phyloP scores from a whole-genome alignment of 192 early-diverging fungal genomes.

The Glomus cerebriforme region DNA sequence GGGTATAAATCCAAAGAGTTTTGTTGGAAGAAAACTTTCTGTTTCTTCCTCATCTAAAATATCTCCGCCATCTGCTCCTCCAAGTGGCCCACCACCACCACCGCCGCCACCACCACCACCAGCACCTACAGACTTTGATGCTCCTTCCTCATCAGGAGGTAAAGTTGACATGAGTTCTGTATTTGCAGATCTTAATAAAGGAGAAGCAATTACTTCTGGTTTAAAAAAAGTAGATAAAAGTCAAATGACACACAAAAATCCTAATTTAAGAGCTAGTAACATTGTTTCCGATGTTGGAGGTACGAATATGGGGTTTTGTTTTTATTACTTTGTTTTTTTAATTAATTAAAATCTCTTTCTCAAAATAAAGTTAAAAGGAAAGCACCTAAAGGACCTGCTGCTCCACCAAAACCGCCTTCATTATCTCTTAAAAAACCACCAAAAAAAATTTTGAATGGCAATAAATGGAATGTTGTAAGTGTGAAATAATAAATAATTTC shows the following conservation, averaged over 20 bases:
- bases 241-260: constrained; percentile 99
- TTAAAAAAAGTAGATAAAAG: constrained; percentile 92
- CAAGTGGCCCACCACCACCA: constrained; percentile 45
- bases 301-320: background rate
- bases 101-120: constrained; percentile 41
- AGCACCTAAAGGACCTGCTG: constrained; percentile 43
- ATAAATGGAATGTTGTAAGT: constrained; percentile 85
- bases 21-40: constrained; percentile 38
- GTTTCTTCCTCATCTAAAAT: constrained; percentile 46
- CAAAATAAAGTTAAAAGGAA: constrained; percentile 38
- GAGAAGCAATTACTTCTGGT: constrained; percentile 68
- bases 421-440: constrained; percentile 72
- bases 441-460: constrained; percentile 79
- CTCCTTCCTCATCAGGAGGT: constrained; percentile 25
- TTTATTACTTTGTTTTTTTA: constrained; percentile 35
- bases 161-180: constrained; percentile 59
- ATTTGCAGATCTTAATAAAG: constrained; percentile 87
- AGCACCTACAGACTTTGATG: constrained; percentile 33
- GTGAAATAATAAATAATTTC: constrained; percentile 8
- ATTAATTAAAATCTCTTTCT: constrained; percentile 3
- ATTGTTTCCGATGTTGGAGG: constrained; percentile 49
- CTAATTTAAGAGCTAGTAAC: constrained; percentile 70
- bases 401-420: constrained; percentile 56
- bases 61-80: constrained; percentile 43
- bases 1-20: constrained; percentile 57